Conservation (phyloP, 805 yeast species). For the Saturnispora halmiae region DNA sequence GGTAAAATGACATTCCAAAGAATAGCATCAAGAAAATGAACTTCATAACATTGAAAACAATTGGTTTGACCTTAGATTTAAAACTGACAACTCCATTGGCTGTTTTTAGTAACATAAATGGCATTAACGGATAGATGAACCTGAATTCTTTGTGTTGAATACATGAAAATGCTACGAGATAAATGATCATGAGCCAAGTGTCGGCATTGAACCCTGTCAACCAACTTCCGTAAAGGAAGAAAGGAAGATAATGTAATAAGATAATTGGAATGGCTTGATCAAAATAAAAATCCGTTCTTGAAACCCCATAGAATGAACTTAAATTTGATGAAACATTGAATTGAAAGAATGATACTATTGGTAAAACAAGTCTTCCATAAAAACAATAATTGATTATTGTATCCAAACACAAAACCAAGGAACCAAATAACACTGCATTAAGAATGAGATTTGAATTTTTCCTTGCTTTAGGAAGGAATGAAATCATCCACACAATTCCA, state of each 20-base stretch:
- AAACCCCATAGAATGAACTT: constrained; percentile 75
- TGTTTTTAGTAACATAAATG: constrained; percentile 49
- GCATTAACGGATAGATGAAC: constrained; percentile 78
- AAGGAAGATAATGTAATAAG: constrained; percentile 57
- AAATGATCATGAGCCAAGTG: constrained; percentile 28
- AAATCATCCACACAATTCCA: constrained; percentile 60
- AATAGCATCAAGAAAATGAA: constrained; percentile 13
- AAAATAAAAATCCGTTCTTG: constrained; percentile 79
- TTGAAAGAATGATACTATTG: constrained; percentile 58
- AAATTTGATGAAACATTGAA: constrained; percentile 70
- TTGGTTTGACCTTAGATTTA: constrained; percentile 5
- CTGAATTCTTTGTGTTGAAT: constrained; percentile 86
- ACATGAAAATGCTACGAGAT: constrained; percentile 48
- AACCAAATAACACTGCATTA: constrained; percentile 8
- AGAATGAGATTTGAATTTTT: constrained; percentile 7
- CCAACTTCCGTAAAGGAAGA: constrained; percentile 37
- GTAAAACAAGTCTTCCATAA: constrained; percentile 50
- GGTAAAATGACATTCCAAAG: constrained; percentile 20
- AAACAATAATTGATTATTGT: constrained; percentile 46
- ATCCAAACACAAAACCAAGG: constrained; percentile 30
- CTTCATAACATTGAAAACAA: constrained; percentile 9
- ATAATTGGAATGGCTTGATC: constrained; percentile 76
- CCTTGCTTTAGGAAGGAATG: constrained; percentile 37
- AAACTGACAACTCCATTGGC: constrained; percentile 31
- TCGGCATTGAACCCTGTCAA: constrained; percentile 9